Percentiles rank a stretch among this genome's conserved stretches.
phyloP scores from a whole-genome alignment of 768 basidiomycete species.

The Lactarius indigo region DNA sequence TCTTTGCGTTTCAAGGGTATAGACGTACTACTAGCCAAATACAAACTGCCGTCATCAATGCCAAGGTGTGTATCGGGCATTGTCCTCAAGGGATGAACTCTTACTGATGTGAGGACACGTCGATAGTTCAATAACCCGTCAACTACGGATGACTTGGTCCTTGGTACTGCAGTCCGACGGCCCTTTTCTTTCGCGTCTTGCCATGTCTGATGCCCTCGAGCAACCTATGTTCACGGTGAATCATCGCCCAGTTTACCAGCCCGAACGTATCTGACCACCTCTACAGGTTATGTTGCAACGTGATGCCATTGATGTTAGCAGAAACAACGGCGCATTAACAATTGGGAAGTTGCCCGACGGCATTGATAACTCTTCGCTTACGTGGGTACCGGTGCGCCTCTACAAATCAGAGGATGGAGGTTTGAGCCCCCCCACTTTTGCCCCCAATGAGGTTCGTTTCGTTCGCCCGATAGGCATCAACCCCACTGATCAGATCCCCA shows the following conservation, averaged over 20 bases:
- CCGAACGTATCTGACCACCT: neutral
- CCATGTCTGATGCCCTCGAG: slow-evolving; percentile 37
- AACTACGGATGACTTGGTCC: slow-evolving; percentile 19
- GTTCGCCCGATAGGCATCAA: neutral
- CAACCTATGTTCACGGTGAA: slow-evolving; percentile 43
- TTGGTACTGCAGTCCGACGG: slow-evolving; percentile 28
- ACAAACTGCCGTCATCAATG: slow-evolving; percentile 12
- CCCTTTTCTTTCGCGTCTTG: slow-evolving; percentile 35
- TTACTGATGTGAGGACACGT: neutral
- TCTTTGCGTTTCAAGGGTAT: neutral
- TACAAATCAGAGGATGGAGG: slow-evolving; percentile 54
- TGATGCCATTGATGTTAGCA: slow-evolving; percentile 64
- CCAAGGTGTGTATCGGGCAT: slow-evolving; percentile 3
- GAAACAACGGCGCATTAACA: slow-evolving; percentile 59
- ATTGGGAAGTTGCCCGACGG: slow-evolving; percentile 61
- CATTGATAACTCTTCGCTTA: slow-evolving; percentile 47
- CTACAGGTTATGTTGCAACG: slow-evolving; percentile 52
- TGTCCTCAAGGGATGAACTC: too few species aligned
- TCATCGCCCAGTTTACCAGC: neutral
- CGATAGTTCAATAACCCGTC: slow-evolving; percentile 16
- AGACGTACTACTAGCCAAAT: slow-evolving; percentile 4
- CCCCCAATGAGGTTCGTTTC: slow-evolving; percentile 52
- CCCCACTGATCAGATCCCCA: slow-evolving; percentile 24
- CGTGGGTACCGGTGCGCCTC: slow-evolving; percentile 60
- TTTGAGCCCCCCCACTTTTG: slow-evolving; percentile 49